Percentiles rank a stretch among this genome's conserved stretches.
Evolutionary conservation across 2,329 filamentous ascomycete species (phyloP).

Genomic region (Dothiorella sarmentorum): DNA sequence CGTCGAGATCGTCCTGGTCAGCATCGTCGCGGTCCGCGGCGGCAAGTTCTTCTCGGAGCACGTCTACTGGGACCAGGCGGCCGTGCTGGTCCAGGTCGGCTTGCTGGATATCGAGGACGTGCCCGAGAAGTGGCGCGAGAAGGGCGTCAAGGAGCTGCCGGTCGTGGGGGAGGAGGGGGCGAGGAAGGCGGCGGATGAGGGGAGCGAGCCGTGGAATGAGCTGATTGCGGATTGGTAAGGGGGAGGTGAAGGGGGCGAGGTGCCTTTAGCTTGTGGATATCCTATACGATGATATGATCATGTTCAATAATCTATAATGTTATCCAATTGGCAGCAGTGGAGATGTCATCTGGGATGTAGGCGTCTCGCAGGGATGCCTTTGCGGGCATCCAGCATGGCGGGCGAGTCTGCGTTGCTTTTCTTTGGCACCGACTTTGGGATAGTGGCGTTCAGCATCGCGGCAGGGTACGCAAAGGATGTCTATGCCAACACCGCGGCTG

Average conservation of each 20-base stretch:
- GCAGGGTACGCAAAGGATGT: no score
- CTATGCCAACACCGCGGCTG: no score
- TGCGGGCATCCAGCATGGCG: no score
- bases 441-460: no score
- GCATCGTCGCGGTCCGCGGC: conserved; percentile 53
- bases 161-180: conserved; percentile 46
- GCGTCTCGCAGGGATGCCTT: no score
- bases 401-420: no score
- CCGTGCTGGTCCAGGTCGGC: conserved; percentile 57
- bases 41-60: conserved; percentile 56
- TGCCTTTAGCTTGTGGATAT: no score
- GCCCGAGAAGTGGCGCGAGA: conserved; percentile 44
- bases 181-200: conserved; percentile 45
- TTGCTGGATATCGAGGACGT: conserved; percentile 53
- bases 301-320: no score
- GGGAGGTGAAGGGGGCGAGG: not conserved
- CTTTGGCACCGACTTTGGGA: no score
- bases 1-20: conserved; percentile 57
- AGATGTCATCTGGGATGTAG: no score
- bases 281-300: no score
- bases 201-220: conserved; percentile 43
- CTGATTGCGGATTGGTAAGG: conserved; percentile 45
- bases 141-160: conserved; percentile 46
- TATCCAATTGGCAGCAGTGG: no score
- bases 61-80: conserved; percentile 62